Percentiles rank a stretch among this genome's conserved stretches.
Conservation (phyloP, 345 rosid species). For the Trapa bicornis region DNA sequence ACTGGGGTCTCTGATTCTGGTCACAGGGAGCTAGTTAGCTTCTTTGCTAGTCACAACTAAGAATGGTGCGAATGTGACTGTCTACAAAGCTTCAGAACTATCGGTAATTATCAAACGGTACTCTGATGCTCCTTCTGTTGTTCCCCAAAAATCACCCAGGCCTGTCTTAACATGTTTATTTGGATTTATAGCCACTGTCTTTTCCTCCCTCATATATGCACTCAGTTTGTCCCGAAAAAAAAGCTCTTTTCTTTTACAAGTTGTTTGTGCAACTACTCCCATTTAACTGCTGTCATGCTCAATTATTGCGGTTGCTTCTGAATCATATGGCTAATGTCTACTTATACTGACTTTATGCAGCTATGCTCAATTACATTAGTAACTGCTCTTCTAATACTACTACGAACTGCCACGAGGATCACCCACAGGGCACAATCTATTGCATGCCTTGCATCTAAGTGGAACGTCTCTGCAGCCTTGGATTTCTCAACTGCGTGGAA, state of each 20-base stretch:
- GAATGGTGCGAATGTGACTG: conserved; percentile 34
- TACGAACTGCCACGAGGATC: conserved; percentile 81
- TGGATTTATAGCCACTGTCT: too few relatives aligned
- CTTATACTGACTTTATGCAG: conserved; percentile 22
- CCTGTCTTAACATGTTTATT: too few relatives aligned
- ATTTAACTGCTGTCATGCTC: not conserved
- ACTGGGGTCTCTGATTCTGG: conserved; percentile 45
- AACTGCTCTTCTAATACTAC: conserved; percentile 42
- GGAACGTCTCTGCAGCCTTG: conserved; percentile 84
- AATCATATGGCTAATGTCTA: not conserved
- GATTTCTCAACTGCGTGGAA: conserved; percentile 49
- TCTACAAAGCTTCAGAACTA: conserved; percentile 72
- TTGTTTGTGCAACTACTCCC: too few relatives aligned
- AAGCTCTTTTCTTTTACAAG: too few relatives aligned
- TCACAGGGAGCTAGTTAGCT: conserved; percentile 79
- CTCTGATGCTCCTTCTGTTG: too few relatives aligned
- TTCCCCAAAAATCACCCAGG: too few relatives aligned
- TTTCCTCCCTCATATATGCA: too few relatives aligned
- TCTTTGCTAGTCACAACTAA: conserved; percentile 71
- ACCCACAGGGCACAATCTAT: conserved; percentile 88
- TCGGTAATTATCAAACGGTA: conserved; percentile 34
- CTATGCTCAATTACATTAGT: conserved; percentile 68
- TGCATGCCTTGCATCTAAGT: conserved; percentile 82
- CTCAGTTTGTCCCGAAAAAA: too few relatives aligned
- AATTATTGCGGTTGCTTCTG: not conserved